Evolutionary conservation across 1,139 yeast genomes (phyloP).

Genomic region (Torulaspora pretoriensis): DNA sequence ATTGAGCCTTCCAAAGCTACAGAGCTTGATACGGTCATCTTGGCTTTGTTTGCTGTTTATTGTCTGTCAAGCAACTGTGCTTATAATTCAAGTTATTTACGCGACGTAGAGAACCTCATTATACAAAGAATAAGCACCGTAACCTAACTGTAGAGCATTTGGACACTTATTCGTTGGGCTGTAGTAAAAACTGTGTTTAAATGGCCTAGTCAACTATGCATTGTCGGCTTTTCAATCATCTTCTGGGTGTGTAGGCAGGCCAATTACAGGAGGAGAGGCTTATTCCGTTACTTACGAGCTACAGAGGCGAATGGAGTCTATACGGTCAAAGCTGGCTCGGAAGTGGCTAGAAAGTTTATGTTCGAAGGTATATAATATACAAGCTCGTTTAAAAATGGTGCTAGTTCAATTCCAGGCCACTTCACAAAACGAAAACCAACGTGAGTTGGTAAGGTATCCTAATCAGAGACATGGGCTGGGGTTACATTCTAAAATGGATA

Average conservation of each 20-base stretch:
- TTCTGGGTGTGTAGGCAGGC: no score
- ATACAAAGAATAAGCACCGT: neutral
- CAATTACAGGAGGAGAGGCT: no score
- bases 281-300: no score
- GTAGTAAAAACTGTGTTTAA: no score
- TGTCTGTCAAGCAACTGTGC: no score
- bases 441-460: neutral
- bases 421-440: neutral
- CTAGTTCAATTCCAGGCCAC: neutral
- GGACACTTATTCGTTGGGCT: no score
- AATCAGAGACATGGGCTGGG: slow-evolving; percentile 9
- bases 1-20: slow-evolving; percentile 1
- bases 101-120: neutral
- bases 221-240: no score
- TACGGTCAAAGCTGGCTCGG: neutral
- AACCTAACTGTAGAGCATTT: neutral
- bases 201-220: no score
- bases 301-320: no score
- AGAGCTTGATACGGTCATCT: slow-evolving; percentile 6
- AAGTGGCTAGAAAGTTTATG: neutral
- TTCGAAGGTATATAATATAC: neutral
- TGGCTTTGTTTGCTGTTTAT: neutral
- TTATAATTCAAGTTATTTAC: neutral
- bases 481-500: slow-evolving; percentile 7
- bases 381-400: slow-evolving; percentile 8